Evolutionary conservation across 2,329 filamentous ascomycete species (phyloP), one percentile per base, ranked within the genome.

Genomic region (Biscogniauxia marginata): DNA sequence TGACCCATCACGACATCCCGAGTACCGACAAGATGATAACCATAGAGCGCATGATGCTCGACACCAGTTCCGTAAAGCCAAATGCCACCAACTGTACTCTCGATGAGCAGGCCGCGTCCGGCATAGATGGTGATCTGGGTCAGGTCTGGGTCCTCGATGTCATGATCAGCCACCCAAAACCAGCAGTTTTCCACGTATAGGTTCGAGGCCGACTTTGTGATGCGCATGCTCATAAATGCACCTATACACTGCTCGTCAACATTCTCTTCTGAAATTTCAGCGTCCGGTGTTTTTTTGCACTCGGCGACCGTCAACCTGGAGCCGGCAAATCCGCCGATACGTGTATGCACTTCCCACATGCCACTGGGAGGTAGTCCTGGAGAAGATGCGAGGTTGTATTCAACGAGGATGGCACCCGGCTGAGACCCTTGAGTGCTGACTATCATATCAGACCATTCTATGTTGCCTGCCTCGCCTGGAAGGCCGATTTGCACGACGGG

Each of bases 261-360:
- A 11, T 59, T 59, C 24, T 50, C 24, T 9, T n/a, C 5, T 18
- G 55, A 65, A 46, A 53, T 62, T 69, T 65, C 65, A 0, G 63
- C 55, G 58, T 66, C 53, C 51, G 76, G 58, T 50, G 73, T 63
- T 69, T 86, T 87, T 57, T 78, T 71, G 71, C 86, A 89, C 50
- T 77, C 81, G 65, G 81, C 77, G 52, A 84, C 81, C 69, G 89
- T 85, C 7, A 91, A 79, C 44, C 86, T 76, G 16, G 88, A 90
- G 34, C 89, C 89, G 1, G 85, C 83, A 51, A 84, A 85, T 3
- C 89, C 90, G 60, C 88, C 89, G 50, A 93, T 81, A 61, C 90
- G 86, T 67, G 89, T 84, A 72, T 93, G 89, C 9, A 88, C 83
- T 67, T 93, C 90, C 89, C 89, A 93, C 72, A 88, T 79, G 4